Evolutionary conservation across 2,329 filamentous ascomycete species (phyloP), one percentile per base, ranked within the genome.

Genomic region (Penicillium psychrosexuale): DNA sequence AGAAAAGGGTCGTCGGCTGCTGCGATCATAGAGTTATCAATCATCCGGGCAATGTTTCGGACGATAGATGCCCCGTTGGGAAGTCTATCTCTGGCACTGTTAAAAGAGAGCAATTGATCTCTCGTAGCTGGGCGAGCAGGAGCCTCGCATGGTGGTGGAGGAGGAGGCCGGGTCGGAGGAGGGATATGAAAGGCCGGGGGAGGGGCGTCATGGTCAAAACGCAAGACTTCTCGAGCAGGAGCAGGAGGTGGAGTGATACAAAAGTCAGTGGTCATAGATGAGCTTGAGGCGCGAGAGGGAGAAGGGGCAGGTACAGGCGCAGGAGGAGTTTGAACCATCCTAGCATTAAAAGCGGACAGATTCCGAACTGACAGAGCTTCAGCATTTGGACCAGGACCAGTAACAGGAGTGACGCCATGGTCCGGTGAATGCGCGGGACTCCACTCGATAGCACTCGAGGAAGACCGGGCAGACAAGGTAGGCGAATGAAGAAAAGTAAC

Each of bases 1-100:
- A 71, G 33, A 37, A 71, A 70, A 1, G 65, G 67, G 44, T 71
- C 69, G 3, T 66, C 63, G 1, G 51, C 53, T 2, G 43, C 24
- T 22, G 52, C 51, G 3, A 55, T 45, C 7, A 69, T 48, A 1
- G 63, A 62, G 22, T 53, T 60, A 30, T 71, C 64, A n/a, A 71
- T 66, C 56, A 71, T 61, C 1, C 62, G 61, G 3, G 62, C 63
- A 11, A 71, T 61, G 36, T 56, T 62, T 13, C 46, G 61, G 12
- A 67, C 57, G 17, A 70, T 55, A 39, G 57, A 60, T 1, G 55
- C 47, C 15, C 27, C 45, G 2, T 51, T 39, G 5, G 65, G 53
- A 5, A 61, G 62, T 11, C 47, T 27, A n/a, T 53, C 52, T 5
- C 56, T 54, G 9, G 47, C 49, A 5, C 38, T 51, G 8, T 61